Evolutionary conservation across 805 yeast genomes (phyloP), one percentile per base, ranked within the genome.

Genomic region (Candida verbasci): DNA sequence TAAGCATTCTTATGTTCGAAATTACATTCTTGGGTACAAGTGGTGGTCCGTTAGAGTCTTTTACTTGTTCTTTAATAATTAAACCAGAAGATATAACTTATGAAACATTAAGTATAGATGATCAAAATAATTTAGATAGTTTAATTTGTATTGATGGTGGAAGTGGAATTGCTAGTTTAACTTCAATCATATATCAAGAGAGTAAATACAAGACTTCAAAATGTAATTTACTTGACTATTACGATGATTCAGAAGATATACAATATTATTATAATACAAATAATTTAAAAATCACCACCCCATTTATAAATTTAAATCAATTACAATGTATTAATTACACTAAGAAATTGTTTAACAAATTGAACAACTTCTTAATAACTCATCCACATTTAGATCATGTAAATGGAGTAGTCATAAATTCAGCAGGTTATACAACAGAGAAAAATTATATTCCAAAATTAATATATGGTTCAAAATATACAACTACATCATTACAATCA

Each of bases 311-410:
- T 6, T 17, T 31, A 11, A 14, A 5, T 2, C 34, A 33, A 5
- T 12, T 27, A 12, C 27, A 16, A n/a, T 15, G 33, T 1, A 20
- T 44, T 3, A 43, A 50, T 23, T 22, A 35, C 8, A 51, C 73
- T 15, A 50, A 32, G 35, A 36, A 26, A 23, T 36, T 28, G 29
- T 52, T 44, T 34, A 44, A 48, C n/a, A 30, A 39, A 17, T 52
- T 80, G 2, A 51, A 60, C 6, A 62, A 62, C 22, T 76, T 71
- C 44, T 61, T 81, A 32, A 71, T 88, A 18, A 76, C 96, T 1
- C 97, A 88, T 56, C 76, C 91, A 0, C 97, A 88, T 57, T 52
- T 88, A 35, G 97, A 88, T 55, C 97, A 88, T 54, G 67, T 86
- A 10, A 53, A 73, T 8, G 85, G 82, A 0, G 52, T 88, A 32